phyloP scores from a whole-genome alignment of 2,329 filamentous ascomycete species.

The Scedosporium minutisporum region DNA sequence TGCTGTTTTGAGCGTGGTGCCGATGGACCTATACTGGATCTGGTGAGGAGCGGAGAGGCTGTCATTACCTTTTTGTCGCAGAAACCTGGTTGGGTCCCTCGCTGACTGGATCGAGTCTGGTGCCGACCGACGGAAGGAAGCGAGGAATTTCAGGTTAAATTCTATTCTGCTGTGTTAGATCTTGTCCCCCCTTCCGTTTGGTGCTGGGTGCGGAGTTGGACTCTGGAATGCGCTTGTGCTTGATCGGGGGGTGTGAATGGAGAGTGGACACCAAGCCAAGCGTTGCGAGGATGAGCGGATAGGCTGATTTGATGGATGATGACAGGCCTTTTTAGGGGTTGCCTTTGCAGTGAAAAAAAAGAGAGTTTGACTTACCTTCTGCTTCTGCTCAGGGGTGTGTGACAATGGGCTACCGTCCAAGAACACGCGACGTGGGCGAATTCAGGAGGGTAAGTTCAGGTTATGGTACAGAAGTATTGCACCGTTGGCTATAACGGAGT shows the following conservation, averaged over 20 bases:
- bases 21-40: slow-evolving; percentile 58
- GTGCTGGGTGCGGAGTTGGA: background rate
- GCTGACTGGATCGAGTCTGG: slow-evolving; percentile 32
- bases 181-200: slow-evolving; percentile 2
- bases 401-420: background rate
- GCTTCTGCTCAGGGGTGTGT: background rate
- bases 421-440: background rate
- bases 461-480: background rate
- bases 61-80: slow-evolving; percentile 39
- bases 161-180: background rate
- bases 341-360: background rate
- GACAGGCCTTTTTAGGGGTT: background rate
- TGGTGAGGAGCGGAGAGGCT: slow-evolving; percentile 42
- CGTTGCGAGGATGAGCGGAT: background rate
- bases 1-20: slow-evolving; percentile 57
- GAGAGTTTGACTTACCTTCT: background rate
- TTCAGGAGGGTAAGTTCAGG: background rate
- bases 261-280: background rate
- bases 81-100: slow-evolving; percentile 42
- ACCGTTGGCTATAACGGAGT: background rate
- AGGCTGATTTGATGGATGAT: slow-evolving; percentile 2
- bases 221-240: slow-evolving; percentile 6
- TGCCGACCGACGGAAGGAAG: slow-evolving; percentile 28
- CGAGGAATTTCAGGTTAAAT: slow-evolving; percentile 21
- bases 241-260: background rate